Evolutionary conservation across 2,329 filamentous ascomycete genomes (phyloP), one percentile per base, ranked within the genome.

Genomic region (Bipolaris cookei): DNA sequence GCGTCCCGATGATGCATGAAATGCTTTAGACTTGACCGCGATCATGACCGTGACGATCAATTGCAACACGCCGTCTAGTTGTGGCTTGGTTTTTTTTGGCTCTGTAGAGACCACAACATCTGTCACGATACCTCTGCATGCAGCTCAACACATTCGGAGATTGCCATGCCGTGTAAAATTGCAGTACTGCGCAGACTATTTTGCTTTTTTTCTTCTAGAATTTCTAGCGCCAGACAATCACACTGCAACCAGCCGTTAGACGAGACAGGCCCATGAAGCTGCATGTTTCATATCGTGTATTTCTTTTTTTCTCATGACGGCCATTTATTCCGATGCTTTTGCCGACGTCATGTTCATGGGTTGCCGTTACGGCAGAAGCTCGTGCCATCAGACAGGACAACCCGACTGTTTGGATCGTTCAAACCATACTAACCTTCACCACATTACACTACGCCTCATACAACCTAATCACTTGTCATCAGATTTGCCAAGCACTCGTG

Each of bases 1-100:
- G 34, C 51, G 46, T 48, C 44, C 45, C 34, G 54, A 63, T 67
- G 61, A 49, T 62, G 67, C 67, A 61, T 48, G 14, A 51, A 28
- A 30, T 65, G 66, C 62, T 52, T 67, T 62, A 66, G 48, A 54
- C 45, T 51, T 34, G 35, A 32, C 51, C n/a, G 34, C 25, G 51
- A 52, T 52, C 23, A 42, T 34, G 53, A 52, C 52, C 28, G 30
- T 10, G 34, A 54, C 32, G 25, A 44, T 39, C 38, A 47, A 56
- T 51, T 25, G 44, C 42, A 61, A 28, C 37, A n/a, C 23, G 35
- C 45, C 18, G 7, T 23, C 30, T 44, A 20, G 18, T 16, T 35
- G n/a, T 43, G 28, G 32, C 44, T 47, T 42, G 20, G 59, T 42
- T 38, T 49, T 49, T 50, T 49, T 50, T 49, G 20, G 21, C 50